phyloP scores from a whole-genome alignment of 352 stramenopile species.

The Pythium diclinum region DNA sequence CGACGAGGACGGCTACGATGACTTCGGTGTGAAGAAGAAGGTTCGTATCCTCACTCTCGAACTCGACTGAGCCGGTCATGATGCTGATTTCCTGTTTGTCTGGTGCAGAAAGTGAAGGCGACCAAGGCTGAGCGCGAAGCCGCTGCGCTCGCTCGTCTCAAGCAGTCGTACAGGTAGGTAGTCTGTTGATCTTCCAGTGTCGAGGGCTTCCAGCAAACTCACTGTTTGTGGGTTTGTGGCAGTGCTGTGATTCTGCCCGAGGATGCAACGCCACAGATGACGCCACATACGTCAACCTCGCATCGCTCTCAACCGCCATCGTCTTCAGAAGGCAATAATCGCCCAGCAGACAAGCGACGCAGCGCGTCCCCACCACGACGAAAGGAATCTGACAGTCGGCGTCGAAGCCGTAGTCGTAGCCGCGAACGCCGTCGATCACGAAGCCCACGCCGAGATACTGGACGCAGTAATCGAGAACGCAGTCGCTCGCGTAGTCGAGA shows the following conservation, averaged over 20 bases:
- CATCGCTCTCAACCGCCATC: background rate
- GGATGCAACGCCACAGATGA: slow-evolving; percentile 4
- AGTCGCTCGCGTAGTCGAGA: slow-evolving; percentile 24
- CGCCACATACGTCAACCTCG: slow-evolving; percentile 4
- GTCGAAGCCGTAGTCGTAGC: slow-evolving; percentile 21
- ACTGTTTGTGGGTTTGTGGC: background rate
- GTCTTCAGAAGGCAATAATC: background rate
- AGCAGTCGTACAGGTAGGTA: slow-evolving; percentile 74
- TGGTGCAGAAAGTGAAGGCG: slow-evolving; percentile 50
- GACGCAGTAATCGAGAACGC: slow-evolving; percentile 3
- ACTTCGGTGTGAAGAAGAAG: slow-evolving; percentile 86
- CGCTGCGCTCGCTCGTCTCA: slow-evolving; percentile 71
- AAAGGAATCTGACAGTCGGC: slow-evolving; percentile 26
- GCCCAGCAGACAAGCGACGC: slow-evolving; percentile 4
- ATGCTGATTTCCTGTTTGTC: background rate
- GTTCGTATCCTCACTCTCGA: slow-evolving; percentile 18
- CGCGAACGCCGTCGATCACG: slow-evolving; percentile 19
- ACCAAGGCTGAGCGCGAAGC: slow-evolving; percentile 77
- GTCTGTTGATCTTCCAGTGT: background rate
- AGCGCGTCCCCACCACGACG: slow-evolving; percentile 10
- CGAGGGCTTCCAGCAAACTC: background rate
- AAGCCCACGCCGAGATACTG: slow-evolving; percentile 16
- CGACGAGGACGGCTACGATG: slow-evolving; percentile 83
- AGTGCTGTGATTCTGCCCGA: slow-evolving; percentile 22
- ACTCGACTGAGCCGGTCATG: background rate